Base-by-base conservation (phyloP, 179 eudicot genomes). In the Drosera spatulata region DNA sequence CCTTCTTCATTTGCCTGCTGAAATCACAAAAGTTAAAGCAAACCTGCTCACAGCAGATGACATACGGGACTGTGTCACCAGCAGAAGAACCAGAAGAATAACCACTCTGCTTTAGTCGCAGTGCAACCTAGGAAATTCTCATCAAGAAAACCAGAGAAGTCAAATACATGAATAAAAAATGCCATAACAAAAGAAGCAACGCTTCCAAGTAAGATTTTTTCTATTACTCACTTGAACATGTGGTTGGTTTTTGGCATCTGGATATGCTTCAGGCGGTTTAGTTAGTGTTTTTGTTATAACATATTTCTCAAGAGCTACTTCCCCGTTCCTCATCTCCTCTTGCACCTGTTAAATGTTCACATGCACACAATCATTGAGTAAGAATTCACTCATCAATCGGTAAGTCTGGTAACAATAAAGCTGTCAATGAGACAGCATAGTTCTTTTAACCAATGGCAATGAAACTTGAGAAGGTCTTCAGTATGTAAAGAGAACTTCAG, bases 11-110 rank as follows among this genome's bases (percentile, higher is more conserved):
- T 60, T 48, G 63, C 41, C 13, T 14, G 13, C 10, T 52, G 22
- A 4, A 53, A 14, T 50, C 41, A 50, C 45, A 61, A 60, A 8
- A 39, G 37, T n/a, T 9, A 63, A n/a, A 41, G 63, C 76, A 65
- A 15, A 93, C 99, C 96, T 93, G 81, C 73, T 93, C 96, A 57
- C 85, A 81, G 68, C 95, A 93, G 47, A 93, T 82, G 58, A 93
- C 33, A 67, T 93, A 93, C 41, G 98, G 99, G 69, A 93, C 99
- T 7, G 96, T 89, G 71, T 93, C 99, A 15, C 99, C 99, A 58
- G 93, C 86, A 64, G 95, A 80, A 70, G 96, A 93, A 66, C 95
- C 99, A 72, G 33, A 46, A 14, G 85, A 68, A 69, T 84, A 72
- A 69, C 99, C 99, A 71, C 61, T 82, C 63, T 76, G 84, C 72